Conservation (phyloP, 164 flowering plant genomes). For the Berberis thunbergii region DNA sequence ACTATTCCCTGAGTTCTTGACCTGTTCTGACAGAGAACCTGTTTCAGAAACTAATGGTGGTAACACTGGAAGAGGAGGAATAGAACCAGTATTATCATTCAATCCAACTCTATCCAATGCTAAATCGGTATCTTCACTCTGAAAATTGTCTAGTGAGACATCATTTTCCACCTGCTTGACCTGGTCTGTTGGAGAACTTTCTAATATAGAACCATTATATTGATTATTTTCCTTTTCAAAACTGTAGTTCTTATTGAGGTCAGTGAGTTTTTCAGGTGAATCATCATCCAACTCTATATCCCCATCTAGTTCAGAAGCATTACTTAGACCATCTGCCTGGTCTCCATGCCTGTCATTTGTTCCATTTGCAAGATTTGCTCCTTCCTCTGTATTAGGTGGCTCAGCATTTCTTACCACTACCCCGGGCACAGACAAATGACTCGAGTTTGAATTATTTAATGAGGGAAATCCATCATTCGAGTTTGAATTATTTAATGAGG, state of each 20-base stretch:
- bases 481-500: constrained; percentile 12
- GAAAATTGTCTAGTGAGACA: constrained; percentile 10
- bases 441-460: constrained; percentile 16
- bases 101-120: no score
- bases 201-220: constrained; percentile 15
- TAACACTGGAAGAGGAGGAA: constrained; percentile 8
- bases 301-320: constrained; percentile 16
- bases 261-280: constrained; percentile 10
- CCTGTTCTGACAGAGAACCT: neutral
- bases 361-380: constrained; percentile 5
- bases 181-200: constrained; percentile 18
- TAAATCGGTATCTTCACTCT: constrained; percentile 1
- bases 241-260: constrained; percentile 5
- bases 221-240: constrained; percentile 9
- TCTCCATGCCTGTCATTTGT: constrained; percentile 6
- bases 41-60: constrained; percentile 5
- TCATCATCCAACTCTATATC: constrained; percentile 17
- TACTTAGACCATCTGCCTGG: neutral
- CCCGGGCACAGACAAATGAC: constrained; percentile 4
- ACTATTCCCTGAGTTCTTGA: no score
- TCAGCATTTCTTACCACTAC: constrained; percentile 11
- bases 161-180: constrained; percentile 14
- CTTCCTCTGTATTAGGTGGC: constrained; percentile 6
- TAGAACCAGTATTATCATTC: constrained; percentile 1
- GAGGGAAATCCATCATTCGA: constrained; percentile 19